Evolutionary conservation across 2,329 filamentous ascomycete species (phyloP), one percentile per base, ranked within the genome.

Genomic region (Pseudocercospora cruenta): DNA sequence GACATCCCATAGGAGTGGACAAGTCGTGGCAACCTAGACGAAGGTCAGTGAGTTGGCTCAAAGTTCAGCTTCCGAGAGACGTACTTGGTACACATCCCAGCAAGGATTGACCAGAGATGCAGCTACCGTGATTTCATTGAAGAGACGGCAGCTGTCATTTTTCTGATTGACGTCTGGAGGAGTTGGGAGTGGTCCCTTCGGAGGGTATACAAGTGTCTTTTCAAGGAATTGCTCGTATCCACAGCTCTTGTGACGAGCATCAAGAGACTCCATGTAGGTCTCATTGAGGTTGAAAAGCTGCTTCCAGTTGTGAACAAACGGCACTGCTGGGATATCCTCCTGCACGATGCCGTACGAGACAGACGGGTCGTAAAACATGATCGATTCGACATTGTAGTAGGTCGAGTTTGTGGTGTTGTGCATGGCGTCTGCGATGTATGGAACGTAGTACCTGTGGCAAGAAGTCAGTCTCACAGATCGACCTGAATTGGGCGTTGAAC

Each of bases 371-470:
- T 93, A 92, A 67, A 94, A 87, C 78, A 93, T 79, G 67, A 91
- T 86, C 1, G 87, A 89, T 31, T 86, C 82, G 5, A 93, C 77
- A 74, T 93, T 85, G 77, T 87, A 93, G 78, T 92, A 89, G 8
- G 80, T 81, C 4, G 82, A 86, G 77, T 93, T 85, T 6, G 91
- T 86, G 58, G 83, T 83, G 63, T 91, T 87, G 69, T 94, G 81
- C 84, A 95, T 91, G 28, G 87, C 88, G 71, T 88, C 86, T 1
- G 90, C 87, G 65, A 94, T 90, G 74, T 92, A 93, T 0, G 91
- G 90, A 2, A 90, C 86, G 71, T 63, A 66, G 55, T 63, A 66
- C 16, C 82, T 54, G 24, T 79, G 24, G n/a, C 58, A 59, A n/a
- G 51, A 49, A 14, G 39, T 49, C 21, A 63, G 43, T 36, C 43